Evolutionary conservation across 768 basidiomycete genomes (phyloP), one percentile per base, ranked within the genome.

Genomic region (Boletus barrowsii): DNA sequence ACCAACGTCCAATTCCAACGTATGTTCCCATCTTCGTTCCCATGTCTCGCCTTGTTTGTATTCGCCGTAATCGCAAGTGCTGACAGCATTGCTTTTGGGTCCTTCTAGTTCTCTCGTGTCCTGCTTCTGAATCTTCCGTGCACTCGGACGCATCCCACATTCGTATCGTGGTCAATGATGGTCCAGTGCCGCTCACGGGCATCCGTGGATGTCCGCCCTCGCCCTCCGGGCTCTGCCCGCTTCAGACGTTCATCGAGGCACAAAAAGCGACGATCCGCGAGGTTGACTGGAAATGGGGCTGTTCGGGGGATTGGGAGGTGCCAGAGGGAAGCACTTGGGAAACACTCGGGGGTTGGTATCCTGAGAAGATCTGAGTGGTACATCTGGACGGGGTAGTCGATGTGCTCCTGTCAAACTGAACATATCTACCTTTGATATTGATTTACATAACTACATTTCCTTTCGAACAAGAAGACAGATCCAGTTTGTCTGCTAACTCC

Each of bases 1-100:
- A 89, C 93, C 26, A 95, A 95, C 62, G 68, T 95, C 20, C 90
- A 92, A 64, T 87, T 95, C 77, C 93, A 96, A 72, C 76, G 90
- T 93, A 71, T 20, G 69, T 52, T 79, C n/a, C 17, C 13, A 10
- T 52, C 79, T 73, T 14, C 10, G 18, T 29, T 62, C 51, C 33
- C 29, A 6, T 15, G 20, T 20, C 22, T 22, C 8, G 18, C 30
- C 29, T 29, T 29, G 26, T 9, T 20, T 4, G 13, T 22, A 4
- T 42, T 35, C n/a, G 20, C 29, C 24, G 8, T 14, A 20, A 11
- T 47, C 2, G n/a, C n/a, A 14, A 11, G 20, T n/a, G 30, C 42
- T 57, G 20, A 63, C 41, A n/a, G 6, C 10, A n/a, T 32, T 14
- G 10, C 15, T 41, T 40, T 29, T 20, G 29, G 32, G 4, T 29